Conservation (phyloP, 148 eudicot genomes). For the Mesembryanthemum crystallinum region DNA sequence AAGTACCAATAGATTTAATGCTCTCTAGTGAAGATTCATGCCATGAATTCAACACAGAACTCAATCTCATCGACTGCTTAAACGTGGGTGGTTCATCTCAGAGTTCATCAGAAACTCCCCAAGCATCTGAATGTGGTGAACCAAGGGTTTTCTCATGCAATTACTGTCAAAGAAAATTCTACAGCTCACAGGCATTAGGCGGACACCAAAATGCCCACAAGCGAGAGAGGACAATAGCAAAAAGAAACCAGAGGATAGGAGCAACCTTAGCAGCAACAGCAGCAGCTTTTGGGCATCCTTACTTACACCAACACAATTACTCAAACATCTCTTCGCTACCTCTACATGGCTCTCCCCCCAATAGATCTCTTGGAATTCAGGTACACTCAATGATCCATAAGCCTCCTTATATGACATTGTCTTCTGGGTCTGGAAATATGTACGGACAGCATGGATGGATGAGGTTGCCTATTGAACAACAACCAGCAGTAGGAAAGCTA, state of each 20-base stretch:
- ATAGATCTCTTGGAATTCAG: slow-evolving; percentile 70
- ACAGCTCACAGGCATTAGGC: slow-evolving; percentile 80
- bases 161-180: slow-evolving; percentile 76
- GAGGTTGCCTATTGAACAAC: slow-evolving; percentile 59
- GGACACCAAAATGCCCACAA: slow-evolving; percentile 93
- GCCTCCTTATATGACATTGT: slow-evolving; percentile 36
- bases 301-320: slow-evolving; percentile 36
- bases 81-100: slow-evolving; percentile 41
- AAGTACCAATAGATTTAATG: slow-evolving; percentile 25
- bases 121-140: slow-evolving; percentile 33
- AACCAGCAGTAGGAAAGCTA: slow-evolving; percentile 63
- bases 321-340: slow-evolving; percentile 64
- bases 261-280: slow-evolving; percentile 39
- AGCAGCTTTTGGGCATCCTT: slow-evolving; percentile 41
- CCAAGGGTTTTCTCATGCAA: slow-evolving; percentile 75
- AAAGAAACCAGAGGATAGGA: slow-evolving; percentile 47
- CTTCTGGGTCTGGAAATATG: slow-evolving; percentile 35
- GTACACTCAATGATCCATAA: slow-evolving; percentile 81
- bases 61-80: slow-evolving; percentile 49
- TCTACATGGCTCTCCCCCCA: slow-evolving; percentile 53
- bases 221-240: slow-evolving; percentile 64
- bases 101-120: slow-evolving; percentile 41
- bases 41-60: slow-evolving; percentile 33
- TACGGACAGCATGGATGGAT: slow-evolving; percentile 61
- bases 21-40: slow-evolving; percentile 27